Evolutionary conservation across 2,329 filamentous ascomycete genomes (phyloP).

Genomic region (Cephalotrichum gorgonifer): DNA sequence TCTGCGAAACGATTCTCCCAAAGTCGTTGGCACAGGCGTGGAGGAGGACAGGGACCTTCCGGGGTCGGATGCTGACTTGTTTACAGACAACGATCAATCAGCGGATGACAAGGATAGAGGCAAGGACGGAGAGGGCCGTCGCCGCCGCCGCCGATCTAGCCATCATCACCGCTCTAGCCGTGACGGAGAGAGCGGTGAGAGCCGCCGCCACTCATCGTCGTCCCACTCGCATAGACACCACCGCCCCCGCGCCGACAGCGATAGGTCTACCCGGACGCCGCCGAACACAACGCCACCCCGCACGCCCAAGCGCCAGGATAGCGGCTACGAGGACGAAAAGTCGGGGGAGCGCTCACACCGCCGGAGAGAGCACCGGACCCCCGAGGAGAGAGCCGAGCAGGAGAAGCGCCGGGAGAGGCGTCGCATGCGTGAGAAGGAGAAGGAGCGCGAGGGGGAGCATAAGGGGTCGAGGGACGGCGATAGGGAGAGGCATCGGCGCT

Average conservation of each 20-base stretch:
- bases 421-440: constrained; percentile 12
- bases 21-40: background rate
- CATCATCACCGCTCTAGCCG: constrained; percentile 3
- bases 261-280: constrained; percentile 15
- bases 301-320: constrained; percentile 7
- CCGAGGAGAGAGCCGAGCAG: constrained; percentile 38
- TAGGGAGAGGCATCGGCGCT: background rate
- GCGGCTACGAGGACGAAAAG: background rate
- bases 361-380: constrained; percentile 25
- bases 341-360: background rate
- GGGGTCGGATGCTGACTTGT: constrained; percentile 44
- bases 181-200: constrained; percentile 6
- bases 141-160: constrained; percentile 3
- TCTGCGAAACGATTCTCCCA: constrained; percentile 4
- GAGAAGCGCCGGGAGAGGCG: constrained; percentile 39
- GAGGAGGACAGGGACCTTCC: constrained; percentile 16
- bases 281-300: background rate
- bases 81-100: constrained; percentile 30
- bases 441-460: background rate
- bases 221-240: constrained; percentile 1
- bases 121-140: constrained; percentile 14
- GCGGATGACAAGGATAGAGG: constrained; percentile 24
- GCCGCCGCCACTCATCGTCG: constrained; percentile 1
- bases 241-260: constrained; percentile 12
- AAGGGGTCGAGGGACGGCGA: background rate